These are phyloP conservation scores for Talaromyces trachyspermus DNA, from an alignment of 495 filamentous ascomycete species.

Conservation along the genomic window DNA sequence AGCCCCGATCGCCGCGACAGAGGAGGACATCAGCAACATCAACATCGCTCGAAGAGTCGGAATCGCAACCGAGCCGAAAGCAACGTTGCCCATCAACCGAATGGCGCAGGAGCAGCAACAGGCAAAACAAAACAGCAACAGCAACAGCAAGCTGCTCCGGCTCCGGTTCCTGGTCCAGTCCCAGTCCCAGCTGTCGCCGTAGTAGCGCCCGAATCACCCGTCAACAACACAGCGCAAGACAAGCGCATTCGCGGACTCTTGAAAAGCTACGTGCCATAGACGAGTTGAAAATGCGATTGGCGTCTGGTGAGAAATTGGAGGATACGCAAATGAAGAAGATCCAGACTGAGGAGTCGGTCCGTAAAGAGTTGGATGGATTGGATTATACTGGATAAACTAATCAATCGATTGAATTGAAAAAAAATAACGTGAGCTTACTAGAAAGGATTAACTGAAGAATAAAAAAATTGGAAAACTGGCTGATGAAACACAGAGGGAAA, in stretches of 20 bases:
- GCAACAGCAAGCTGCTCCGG: too few species aligned
- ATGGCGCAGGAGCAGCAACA: neutral
- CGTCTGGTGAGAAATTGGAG: conserved; percentile 90
- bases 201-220: conserved; percentile 13
- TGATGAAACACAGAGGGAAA: too few species aligned
- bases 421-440: neutral
- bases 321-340: conserved; percentile 99
- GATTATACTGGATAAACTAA: conserved; percentile 41
- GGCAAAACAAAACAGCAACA: conserved; percentile 13
- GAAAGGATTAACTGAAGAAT: too few species aligned
- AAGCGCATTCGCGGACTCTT: conserved; percentile 88
- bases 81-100: conserved; percentile 24
- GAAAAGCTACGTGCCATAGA: conserved; percentile 98
- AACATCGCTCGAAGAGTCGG: conserved; percentile 51
- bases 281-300: conserved; percentile 91
- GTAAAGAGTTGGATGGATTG: conserved; percentile 68
- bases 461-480: too few species aligned
- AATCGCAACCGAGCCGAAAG: conserved; percentile 34
- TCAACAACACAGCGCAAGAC: conserved; percentile 47
- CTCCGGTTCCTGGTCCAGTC: too few species aligned
- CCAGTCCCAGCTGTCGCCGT: conserved; percentile 15
- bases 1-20: conserved; percentile 64
- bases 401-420: neutral
- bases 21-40: conserved; percentile 45
- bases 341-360: conserved; percentile 71